phyloP scores from a whole-genome alignment of 495 filamentous ascomycete genomes.

The Poronia punctata region DNA sequence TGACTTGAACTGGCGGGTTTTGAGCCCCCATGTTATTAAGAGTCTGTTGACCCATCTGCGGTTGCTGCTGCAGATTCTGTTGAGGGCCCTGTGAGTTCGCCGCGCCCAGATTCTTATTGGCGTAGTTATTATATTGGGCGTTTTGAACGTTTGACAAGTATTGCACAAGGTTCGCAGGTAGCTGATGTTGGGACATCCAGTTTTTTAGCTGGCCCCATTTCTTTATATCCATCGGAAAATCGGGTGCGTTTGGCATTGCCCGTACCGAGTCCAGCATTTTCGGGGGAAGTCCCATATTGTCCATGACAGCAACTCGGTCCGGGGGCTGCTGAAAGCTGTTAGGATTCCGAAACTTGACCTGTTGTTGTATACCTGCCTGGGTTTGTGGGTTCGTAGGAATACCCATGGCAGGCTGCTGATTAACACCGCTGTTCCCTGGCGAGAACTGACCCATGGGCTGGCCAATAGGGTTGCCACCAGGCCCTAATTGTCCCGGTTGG shows the following conservation, averaged over 20 bases:
- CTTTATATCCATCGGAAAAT: conserved; percentile 52
- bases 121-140: conserved; percentile 43
- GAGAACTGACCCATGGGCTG: conserved; percentile 25
- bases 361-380: conserved; percentile 29
- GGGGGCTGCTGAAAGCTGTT: conserved; percentile 11
- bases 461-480: conserved; percentile 24
- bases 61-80: conserved; percentile 19
- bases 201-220: conserved; percentile 70
- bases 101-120: conserved; percentile 16
- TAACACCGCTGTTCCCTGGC: conserved; percentile 18
- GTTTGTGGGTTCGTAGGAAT: conserved; percentile 31
- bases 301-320: conserved; percentile 24
- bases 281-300: conserved; percentile 31
- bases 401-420: conserved; percentile 17
- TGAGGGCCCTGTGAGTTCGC: conserved; percentile 17
- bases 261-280: conserved; percentile 19
- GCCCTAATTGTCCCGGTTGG: conserved; percentile 26
- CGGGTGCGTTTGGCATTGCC: conserved; percentile 1
- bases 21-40: conserved; percentile 17
- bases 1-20: conserved; percentile 15
- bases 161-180: conserved; percentile 29
- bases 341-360: conserved; percentile 22
- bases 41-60: conserved; percentile 14
- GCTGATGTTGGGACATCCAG: conserved; percentile 46
- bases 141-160: conserved; percentile 47